Evolutionary conservation across 2,329 filamentous ascomycete genomes (phyloP).

Genomic region (Colletotrichum sp.): DNA sequence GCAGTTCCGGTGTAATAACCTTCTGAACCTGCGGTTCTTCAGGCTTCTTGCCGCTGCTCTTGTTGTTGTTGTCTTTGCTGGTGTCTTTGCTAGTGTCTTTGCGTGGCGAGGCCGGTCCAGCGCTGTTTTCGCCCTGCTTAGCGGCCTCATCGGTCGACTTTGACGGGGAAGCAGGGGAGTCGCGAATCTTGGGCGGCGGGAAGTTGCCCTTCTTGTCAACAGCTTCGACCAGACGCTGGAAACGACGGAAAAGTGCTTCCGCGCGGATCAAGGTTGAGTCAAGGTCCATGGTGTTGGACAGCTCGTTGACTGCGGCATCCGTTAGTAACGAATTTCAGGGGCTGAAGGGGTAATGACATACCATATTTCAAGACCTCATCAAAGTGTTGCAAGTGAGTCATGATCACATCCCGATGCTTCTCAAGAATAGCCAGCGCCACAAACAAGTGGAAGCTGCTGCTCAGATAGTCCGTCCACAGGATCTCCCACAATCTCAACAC

Average conservation of each 20-base stretch:
- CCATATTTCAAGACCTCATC: conserved; percentile 97
- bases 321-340: conserved; percentile 9
- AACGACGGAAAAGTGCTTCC: conserved; percentile 86
- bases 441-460: conserved; percentile 92
- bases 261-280: conserved; percentile 85
- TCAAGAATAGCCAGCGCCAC: conserved; percentile 93
- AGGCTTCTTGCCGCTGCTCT: conserved; percentile 38
- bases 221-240: conserved; percentile 86
- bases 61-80: too few relatives aligned
- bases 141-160: background rate
- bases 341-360: conserved; percentile 47
- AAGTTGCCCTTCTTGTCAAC: conserved; percentile 93
- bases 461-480: conserved; percentile 92
- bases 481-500: conserved; percentile 89
- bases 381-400: conserved; percentile 91
- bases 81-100: conserved; percentile 42
- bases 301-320: conserved; percentile 77
- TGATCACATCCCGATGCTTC: conserved; percentile 95
- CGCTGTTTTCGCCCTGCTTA: background rate
- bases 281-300: conserved; percentile 91
- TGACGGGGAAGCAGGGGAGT: conserved; percentile 7
- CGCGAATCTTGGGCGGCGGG: conserved; percentile 55
- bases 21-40: conserved; percentile 40
- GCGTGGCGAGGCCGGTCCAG: conserved; percentile 27
- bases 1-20: conserved; percentile 62